Evolutionary conservation across 1,139 yeast genomes (phyloP), one percentile per base, ranked within the genome.

Genomic region (Nadsonia starkeyi-henricii): DNA sequence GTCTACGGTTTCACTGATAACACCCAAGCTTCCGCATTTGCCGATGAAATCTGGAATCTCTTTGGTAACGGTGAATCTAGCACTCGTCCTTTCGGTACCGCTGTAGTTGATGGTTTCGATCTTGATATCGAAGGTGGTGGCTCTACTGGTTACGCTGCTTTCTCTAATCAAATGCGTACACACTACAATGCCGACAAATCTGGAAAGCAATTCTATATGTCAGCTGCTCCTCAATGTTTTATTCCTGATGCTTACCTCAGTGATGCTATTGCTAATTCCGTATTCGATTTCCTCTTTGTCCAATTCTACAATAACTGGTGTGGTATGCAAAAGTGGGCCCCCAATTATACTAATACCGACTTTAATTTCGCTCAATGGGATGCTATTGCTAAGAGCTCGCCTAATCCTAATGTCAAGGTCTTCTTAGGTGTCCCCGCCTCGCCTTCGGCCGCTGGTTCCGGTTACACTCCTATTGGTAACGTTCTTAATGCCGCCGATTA

Each of bases 161-260:
- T 81, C 52, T 81, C 62, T 20, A 57, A 52, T 23, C 54, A 57
- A 45, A 71, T 89, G 59, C 79, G 91, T 68, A 57, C 61, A 2
- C 68, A 75, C 53, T 85, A 73, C 57, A 68, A 68, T 19, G 42
- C 53, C 12, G 59, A 67, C n/a, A 81, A 59, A 18, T 54, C 60
- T 30, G n/a, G n/a, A n/a, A 59, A 57, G 62, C 60, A 63, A 18
- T 88, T 84, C 66, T 86, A 83, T 63, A 69, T 89, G 46, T 76
- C 94, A 50, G 95, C 95, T 54, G 95, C 97, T 54, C 96, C 96
- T 21, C 96, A 89, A 69, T 89, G 97, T 68, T 85, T 82, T 21
- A 83, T 81, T 60, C 96, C 96, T 19, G 96, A 89, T 69, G 86
- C 81, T 12, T 77, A 83, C 44, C 78, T 84, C 44, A 89, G 93